phyloP scores from a whole-genome alignment of 768 basidiomycete species.

The Xanthoconium stramineum region DNA sequence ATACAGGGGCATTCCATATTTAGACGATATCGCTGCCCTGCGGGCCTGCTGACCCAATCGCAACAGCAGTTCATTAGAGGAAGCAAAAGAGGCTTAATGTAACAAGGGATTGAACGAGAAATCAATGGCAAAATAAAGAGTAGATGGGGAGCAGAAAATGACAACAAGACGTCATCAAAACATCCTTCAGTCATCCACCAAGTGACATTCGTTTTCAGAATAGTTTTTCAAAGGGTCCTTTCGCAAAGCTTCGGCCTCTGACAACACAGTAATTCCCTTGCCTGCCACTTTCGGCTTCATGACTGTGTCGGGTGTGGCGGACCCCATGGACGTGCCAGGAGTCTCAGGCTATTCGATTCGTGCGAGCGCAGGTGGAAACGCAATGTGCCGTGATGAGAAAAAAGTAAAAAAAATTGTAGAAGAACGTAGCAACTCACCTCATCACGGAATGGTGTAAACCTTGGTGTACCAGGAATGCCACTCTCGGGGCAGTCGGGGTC shows the following conservation, averaged over 20 bases:
- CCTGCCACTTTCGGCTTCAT: slow-evolving; percentile 61
- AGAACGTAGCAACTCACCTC: slow-evolving; percentile 44
- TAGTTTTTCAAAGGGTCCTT: slow-evolving; percentile 84
- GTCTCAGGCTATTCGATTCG: slow-evolving; percentile 17
- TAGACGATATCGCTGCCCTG: not conserved
- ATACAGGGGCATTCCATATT: slow-evolving; percentile 20
- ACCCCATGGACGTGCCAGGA: slow-evolving; percentile 26
- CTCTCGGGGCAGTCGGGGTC: slow-evolving; percentile 30
- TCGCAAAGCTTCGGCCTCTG: slow-evolving; percentile 75
- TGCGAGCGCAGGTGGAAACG: not conserved
- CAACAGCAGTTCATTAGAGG: slow-evolving; percentile 1
- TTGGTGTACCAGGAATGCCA: slow-evolving; percentile 45
- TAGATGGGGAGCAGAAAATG: slow-evolving; percentile 17
- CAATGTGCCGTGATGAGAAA: slow-evolving; percentile 2
- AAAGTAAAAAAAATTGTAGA: not conserved
- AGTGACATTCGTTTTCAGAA: slow-evolving; percentile 21
- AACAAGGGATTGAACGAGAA: not conserved
- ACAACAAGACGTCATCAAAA: not conserved
- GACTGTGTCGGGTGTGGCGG: slow-evolving; percentile 48
- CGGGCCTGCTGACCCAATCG: not conserved
- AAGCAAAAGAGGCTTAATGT: not conserved
- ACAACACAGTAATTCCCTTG: slow-evolving; percentile 42
- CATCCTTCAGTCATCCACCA: slow-evolving; percentile 23
- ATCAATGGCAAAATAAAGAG: not conserved
- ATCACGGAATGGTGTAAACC: slow-evolving; percentile 71